Evolutionary conservation across 2,329 filamentous ascomycete genomes (phyloP).

Genomic region (Exophiala oligosperma): DNA sequence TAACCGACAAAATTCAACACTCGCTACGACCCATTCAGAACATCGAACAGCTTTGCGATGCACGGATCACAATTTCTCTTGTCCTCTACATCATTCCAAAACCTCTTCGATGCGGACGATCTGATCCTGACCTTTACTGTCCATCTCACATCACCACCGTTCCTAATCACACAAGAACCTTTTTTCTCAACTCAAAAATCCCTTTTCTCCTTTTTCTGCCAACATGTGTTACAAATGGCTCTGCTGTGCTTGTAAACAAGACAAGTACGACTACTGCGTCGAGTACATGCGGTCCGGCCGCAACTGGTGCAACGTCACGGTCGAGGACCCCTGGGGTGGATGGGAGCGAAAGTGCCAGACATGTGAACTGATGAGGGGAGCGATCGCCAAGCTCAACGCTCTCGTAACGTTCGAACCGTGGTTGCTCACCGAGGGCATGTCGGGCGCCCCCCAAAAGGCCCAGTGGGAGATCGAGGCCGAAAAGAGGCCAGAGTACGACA

Average conservation of each 20-base stretch:
- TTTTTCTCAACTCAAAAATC: too few species aligned
- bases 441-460: constrained; percentile 18
- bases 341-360: constrained; percentile 8
- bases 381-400: constrained; percentile 10
- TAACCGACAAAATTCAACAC: too few species aligned
- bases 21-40: too few species aligned
- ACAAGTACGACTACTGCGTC: constrained; percentile 10
- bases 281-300: constrained; percentile 4
- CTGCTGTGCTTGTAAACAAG: constrained; percentile 13
- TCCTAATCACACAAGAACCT: too few species aligned
- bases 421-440: constrained; percentile 20
- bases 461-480: constrained; percentile 20
- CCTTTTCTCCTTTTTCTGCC: background rate
- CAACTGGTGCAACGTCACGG: constrained; percentile 6
- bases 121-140: too few species aligned
- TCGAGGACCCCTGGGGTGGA: constrained; percentile 12
- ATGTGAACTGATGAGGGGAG: constrained; percentile 19
- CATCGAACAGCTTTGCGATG: too few species aligned
- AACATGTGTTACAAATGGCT: constrained; percentile 20
- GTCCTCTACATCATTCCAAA: too few species aligned
- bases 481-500: background rate
- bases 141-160: too few species aligned
- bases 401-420: constrained; percentile 23
- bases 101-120: too few species aligned
- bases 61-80: too few species aligned